phyloP scores from a whole-genome alignment of 371 early-diverging fungal genomes.

The Mortierella sp. region DNA sequence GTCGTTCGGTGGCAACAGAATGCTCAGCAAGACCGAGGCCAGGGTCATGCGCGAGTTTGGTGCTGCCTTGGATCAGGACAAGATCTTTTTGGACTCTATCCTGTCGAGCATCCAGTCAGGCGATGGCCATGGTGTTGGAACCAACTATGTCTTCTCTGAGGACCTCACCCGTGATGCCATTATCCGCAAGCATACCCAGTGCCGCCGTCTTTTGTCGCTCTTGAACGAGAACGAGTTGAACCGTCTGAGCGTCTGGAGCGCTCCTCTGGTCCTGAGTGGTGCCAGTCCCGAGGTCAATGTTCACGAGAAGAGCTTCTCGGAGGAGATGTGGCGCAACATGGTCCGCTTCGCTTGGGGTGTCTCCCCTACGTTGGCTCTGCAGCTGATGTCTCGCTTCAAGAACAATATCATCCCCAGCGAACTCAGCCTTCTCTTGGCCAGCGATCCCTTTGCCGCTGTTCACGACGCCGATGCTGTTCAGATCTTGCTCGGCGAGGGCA shows the following conservation, averaged over 20 bases:
- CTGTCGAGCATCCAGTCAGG: slow-evolving; percentile 64
- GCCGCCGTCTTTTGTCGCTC: slow-evolving; percentile 76
- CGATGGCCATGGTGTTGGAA: slow-evolving; percentile 31
- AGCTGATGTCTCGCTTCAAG: slow-evolving; percentile 81
- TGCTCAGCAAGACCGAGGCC: slow-evolving; percentile 72
- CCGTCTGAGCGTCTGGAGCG: slow-evolving; percentile 85
- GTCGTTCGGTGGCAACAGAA: slow-evolving; percentile 80
- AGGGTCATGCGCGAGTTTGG: slow-evolving; percentile 80
- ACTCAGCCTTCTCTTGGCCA: slow-evolving; percentile 73
- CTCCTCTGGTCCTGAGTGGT: slow-evolving; percentile 66
- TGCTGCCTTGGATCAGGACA: slow-evolving; percentile 74
- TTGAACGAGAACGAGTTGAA: slow-evolving; percentile 91
- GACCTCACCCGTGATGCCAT: slow-evolving; percentile 59
- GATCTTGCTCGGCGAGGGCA: slow-evolving; percentile 71
- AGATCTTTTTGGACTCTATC: slow-evolving; percentile 65
- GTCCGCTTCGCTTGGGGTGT: slow-evolving; percentile 87
- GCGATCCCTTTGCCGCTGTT: slow-evolving; percentile 78
- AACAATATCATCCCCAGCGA: slow-evolving; percentile 76
- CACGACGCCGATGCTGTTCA: slow-evolving; percentile 81
- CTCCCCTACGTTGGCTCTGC: slow-evolving; percentile 84
- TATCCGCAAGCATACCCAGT: slow-evolving; percentile 64
- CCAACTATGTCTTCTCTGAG: slow-evolving; percentile 43
- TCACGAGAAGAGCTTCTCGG: slow-evolving; percentile 60
- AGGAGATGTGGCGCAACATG: slow-evolving; percentile 82
- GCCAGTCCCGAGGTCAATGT: slow-evolving; percentile 60